Percentiles rank a stretch among this genome's conserved stretches.
Conservation (phyloP, 345 rosid genomes). For the Gossypium australe region DNA sequence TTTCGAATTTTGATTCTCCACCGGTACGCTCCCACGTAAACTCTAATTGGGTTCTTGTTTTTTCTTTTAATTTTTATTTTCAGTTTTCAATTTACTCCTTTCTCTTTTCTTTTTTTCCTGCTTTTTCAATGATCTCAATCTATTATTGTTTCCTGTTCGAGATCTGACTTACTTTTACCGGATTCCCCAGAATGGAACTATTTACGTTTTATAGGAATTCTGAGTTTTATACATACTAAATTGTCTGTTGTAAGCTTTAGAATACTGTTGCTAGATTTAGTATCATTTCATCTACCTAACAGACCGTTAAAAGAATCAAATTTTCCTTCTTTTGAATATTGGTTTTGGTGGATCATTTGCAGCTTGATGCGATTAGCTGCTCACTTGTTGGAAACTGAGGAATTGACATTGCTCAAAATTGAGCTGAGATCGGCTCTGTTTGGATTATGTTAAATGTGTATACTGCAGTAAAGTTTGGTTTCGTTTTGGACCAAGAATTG, state of each 20-base stretch:
- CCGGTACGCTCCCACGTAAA: conserved; percentile 33
- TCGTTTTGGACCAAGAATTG: conserved; percentile 12
- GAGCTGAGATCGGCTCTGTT: conserved; percentile 15
- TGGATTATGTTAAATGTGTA: conserved; percentile 2
- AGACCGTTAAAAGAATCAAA: neutral
- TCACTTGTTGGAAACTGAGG: conserved; percentile 16
- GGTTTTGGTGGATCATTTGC: conserved; percentile 25
- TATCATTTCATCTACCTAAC: neutral
- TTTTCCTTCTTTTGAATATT: neutral
- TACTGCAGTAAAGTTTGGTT: neutral
- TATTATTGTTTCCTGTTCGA: conserved; percentile 25
- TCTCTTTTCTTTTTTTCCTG: conserved; percentile 1
- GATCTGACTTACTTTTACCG: conserved; percentile 21
- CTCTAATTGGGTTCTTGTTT: conserved; percentile 24
- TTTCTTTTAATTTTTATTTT: neutral
- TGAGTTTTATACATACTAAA: neutral
- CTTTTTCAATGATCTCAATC: conserved; percentile 21
- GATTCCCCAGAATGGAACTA: conserved; percentile 10
- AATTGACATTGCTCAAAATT: conserved; percentile 21
- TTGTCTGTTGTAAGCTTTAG: neutral
- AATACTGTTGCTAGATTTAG: neutral
- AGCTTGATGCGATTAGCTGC: conserved; percentile 26
- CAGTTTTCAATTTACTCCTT: neutral
- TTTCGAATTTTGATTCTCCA: conserved; percentile 16
- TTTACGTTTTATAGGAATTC: conserved; percentile 1